Percentiles rank a stretch among this genome's conserved stretches.
phyloP scores from a whole-genome alignment of 2,329 filamentous ascomycete species.

The Knoxdaviesia capensis region DNA sequence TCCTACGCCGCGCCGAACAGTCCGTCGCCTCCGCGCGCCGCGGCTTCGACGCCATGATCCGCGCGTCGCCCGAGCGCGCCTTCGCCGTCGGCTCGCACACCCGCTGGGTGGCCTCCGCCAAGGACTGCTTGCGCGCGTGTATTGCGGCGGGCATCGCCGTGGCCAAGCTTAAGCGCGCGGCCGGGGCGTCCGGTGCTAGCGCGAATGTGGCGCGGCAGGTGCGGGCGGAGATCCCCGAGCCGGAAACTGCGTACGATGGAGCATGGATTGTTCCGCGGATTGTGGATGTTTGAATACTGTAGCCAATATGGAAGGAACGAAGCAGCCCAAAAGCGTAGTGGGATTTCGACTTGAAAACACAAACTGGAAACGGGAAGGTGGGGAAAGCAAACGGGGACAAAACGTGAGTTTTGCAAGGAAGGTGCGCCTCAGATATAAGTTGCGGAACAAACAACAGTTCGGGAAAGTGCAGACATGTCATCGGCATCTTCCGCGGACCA shows the following conservation, averaged over 20 bases:
- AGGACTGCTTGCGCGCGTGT: slow-evolving; percentile 44
- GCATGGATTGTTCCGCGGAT: slow-evolving; percentile 45
- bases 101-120: slow-evolving; percentile 39
- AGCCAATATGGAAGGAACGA: too few species aligned
- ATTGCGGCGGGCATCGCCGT: slow-evolving; percentile 50
- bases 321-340: too few species aligned
- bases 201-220: slow-evolving; percentile 20
- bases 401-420: too few species aligned
- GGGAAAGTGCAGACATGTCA: too few species aligned
- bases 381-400: too few species aligned
- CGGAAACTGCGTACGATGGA: slow-evolving; percentile 36
- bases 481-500: too few species aligned
- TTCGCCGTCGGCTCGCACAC: slow-evolving; percentile 37
- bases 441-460: too few species aligned
- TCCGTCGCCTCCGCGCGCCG: slow-evolving; percentile 27
- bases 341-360: too few species aligned
- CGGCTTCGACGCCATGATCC: slow-evolving; percentile 34
- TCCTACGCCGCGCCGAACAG: slow-evolving; percentile 24
- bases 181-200: slow-evolving; percentile 15
- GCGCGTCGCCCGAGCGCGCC: slow-evolving; percentile 26
- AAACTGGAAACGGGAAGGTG: too few species aligned
- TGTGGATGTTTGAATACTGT: slow-evolving; percentile 4
- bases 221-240: slow-evolving; percentile 23
- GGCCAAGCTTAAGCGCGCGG: slow-evolving; percentile 33
- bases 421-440: too few species aligned